Base-by-base conservation (phyloP, 208 protist genomes). In the Trichomonas vaginalis region DNA sequence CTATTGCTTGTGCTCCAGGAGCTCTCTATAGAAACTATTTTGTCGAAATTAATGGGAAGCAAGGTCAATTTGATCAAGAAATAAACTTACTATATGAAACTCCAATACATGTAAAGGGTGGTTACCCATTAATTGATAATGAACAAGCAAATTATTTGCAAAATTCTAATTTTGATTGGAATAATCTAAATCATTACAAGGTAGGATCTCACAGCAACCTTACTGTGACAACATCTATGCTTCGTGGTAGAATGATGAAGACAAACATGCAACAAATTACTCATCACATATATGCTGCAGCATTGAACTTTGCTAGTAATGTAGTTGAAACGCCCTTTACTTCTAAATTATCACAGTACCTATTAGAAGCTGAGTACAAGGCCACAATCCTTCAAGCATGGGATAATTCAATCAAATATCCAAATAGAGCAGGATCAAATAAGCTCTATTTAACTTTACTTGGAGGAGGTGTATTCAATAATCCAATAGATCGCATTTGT, bases 11-110 rank as follows among this genome's bases (percentile, higher is more conserved):
- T n/a, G n/a, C n/a, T n/a, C n/a, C n/a, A n/a, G 97, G 96, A 37
- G 97, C 97, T 21, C 97, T 96, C n/a, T 97, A 97, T 62, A 97
- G 97, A 70, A 98, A 98, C 96, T 98, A 98, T 56, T 95, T 98
- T 12, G 95, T 79, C 35, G 40, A 95, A 17, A 2, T 27, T 48
- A 9, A 35, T 40, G 21, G 49, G 37, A 4, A 0, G 6, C 9
- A 49, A 8, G 61, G 61, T 39, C 49, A 95, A 62, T 12, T 95
- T n/a, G 17, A 45, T 17, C 9, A 2, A 35, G 61, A 62, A 79
- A 80, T 95, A 27, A 17, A 95, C 0, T 40, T 95, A 15, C 21
- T 95, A 45, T 2, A 2, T 9, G 6, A 42, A 45, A 86, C 79
- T 0, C 79, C 79, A 39, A 45, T 86, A 27, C 35, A 4, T 27